These are phyloP conservation scores for Aspergillus bertholletiae DNA, from an alignment of 495 filamentous ascomycete genomes.

Conservation along the genomic window DNA sequence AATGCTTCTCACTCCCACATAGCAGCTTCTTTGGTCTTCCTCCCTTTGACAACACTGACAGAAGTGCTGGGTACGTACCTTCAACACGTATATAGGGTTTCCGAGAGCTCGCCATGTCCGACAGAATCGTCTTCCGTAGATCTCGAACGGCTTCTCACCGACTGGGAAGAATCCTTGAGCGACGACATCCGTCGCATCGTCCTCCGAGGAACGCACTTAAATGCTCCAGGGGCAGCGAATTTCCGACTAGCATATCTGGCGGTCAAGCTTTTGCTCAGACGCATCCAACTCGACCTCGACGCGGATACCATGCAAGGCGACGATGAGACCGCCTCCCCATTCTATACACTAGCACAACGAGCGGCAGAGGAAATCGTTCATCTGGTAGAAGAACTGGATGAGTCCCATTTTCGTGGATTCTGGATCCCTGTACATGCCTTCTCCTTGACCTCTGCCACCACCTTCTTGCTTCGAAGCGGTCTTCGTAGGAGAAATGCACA, in stretches of 20 bases:
- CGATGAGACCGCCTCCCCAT: slow-evolving; percentile 11
- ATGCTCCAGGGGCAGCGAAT: slow-evolving; percentile 31
- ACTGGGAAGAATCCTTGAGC: slow-evolving; percentile 24
- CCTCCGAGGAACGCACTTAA: slow-evolving; percentile 16
- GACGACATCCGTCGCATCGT: slow-evolving; percentile 22
- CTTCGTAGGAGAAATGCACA: neutral
- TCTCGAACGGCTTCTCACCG: slow-evolving; percentile 20
- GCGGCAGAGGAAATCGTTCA: slow-evolving; percentile 34
- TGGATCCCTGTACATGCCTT: slow-evolving; percentile 34
- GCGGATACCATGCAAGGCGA: slow-evolving; percentile 6
- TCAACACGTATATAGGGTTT: slow-evolving; percentile 32
- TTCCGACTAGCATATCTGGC: slow-evolving; percentile 36
- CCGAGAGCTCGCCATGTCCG: slow-evolving; percentile 3
- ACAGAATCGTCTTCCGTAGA: slow-evolving; percentile 2
- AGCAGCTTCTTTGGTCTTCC: slow-evolving; percentile 25
- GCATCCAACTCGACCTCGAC: slow-evolving; percentile 27
- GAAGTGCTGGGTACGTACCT: slow-evolving; percentile 35
- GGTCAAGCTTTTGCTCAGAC: slow-evolving; percentile 29
- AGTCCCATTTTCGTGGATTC: slow-evolving; percentile 23
- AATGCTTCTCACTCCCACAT: slow-evolving; percentile 3
- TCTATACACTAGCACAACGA: slow-evolving; percentile 11
- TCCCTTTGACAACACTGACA: slow-evolving; percentile 35
- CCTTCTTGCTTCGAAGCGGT: slow-evolving; percentile 29
- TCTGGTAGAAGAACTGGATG: slow-evolving; percentile 29
- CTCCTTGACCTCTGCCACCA: slow-evolving; percentile 25